phyloP scores from a whole-genome alignment of 169 alveolate species.

The Cryptosporidium ryanae region DNA sequence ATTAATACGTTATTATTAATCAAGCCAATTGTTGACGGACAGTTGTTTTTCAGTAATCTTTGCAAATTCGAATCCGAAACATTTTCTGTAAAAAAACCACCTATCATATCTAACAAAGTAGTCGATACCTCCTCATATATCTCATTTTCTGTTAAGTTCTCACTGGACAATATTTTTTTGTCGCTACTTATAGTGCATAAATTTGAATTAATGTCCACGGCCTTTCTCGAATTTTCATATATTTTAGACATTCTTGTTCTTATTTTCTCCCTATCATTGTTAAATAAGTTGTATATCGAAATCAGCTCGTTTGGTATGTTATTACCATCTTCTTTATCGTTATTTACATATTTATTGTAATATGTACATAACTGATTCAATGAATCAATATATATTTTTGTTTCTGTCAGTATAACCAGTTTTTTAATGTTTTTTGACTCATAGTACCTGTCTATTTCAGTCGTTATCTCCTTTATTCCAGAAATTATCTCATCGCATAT shows the following conservation, averaged over 20 bases:
- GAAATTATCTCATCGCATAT: conserved; percentile 22
- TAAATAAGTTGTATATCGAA: conserved; percentile 2
- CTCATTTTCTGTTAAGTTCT: conserved; percentile 43
- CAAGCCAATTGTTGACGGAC: conserved; percentile 55
- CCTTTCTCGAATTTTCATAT: conserved; percentile 45
- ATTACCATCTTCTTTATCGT: not conserved
- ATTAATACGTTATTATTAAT: not conserved
- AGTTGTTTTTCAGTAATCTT: not conserved
- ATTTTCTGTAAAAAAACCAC: conserved; percentile 23
- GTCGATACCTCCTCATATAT: conserved; percentile 57
- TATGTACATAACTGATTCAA: conserved; percentile 20
- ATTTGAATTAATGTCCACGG: conserved; percentile 36
- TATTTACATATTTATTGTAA: conserved; percentile 1
- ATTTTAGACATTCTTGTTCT: conserved; percentile 8
- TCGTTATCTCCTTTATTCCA: conserved; percentile 15
- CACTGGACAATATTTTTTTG: conserved; percentile 40
- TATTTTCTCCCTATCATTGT: not conserved
- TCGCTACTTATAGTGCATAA: conserved; percentile 21
- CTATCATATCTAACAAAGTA: conserved; percentile 42
- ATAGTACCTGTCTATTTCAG: conserved; percentile 30
- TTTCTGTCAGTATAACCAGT: conserved; percentile 46
- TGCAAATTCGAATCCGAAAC: conserved; percentile 10
- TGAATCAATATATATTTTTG: conserved; percentile 40
- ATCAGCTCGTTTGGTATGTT: conserved; percentile 17
- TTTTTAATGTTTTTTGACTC: conserved; percentile 32